phyloP scores from a whole-genome alignment of 1,139 yeast species.

The Diutina rugosa region DNA sequence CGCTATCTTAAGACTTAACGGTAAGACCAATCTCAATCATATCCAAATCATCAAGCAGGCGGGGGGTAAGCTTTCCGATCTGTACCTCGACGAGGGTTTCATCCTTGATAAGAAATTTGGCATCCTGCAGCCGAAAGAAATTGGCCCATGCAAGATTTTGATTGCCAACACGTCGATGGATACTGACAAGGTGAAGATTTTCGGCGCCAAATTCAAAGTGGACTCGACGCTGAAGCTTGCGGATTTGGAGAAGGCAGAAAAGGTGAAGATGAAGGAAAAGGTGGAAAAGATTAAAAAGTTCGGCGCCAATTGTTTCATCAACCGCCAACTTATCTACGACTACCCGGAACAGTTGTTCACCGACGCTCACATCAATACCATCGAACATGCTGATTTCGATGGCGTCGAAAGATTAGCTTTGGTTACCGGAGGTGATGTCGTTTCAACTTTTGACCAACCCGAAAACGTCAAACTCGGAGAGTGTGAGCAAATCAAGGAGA shows the following conservation, averaged over 20 bases:
- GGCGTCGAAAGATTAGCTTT: slow-evolving; percentile 94
- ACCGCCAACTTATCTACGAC: slow-evolving; percentile 92
- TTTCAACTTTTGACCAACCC: slow-evolving; percentile 90
- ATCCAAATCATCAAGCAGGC: slow-evolving; percentile 87
- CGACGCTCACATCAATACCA: slow-evolving; percentile 77
- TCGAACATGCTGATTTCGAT: slow-evolving; percentile 97
- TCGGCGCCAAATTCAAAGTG: slow-evolving; percentile 96
- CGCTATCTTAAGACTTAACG: slow-evolving; percentile 83
- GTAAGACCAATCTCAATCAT: slow-evolving; percentile 89
- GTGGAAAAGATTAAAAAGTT: slow-evolving; percentile 76
- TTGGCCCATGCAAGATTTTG: slow-evolving; percentile 74
- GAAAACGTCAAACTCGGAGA: slow-evolving; percentile 75
- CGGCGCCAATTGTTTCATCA: slow-evolving; percentile 82
- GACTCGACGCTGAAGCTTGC: slow-evolving; percentile 93
- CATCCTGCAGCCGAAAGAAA: slow-evolving; percentile 79
- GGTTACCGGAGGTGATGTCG: slow-evolving; percentile 97
- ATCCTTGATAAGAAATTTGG: slow-evolving; percentile 88
- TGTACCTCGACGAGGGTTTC: slow-evolving; percentile 92
- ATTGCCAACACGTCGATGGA: slow-evolving; percentile 96
- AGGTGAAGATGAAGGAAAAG: slow-evolving; percentile 81
- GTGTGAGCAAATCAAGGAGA: slow-evolving; percentile 84
- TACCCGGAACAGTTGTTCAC: slow-evolving; percentile 95
- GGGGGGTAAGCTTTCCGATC: slow-evolving; percentile 87
- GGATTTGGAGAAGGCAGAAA: slow-evolving; percentile 91
- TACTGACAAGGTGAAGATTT: slow-evolving; percentile 80